phyloP scores from a whole-genome alignment of 371 early-diverging fungal species.

The Saksenaea oblongispora region DNA sequence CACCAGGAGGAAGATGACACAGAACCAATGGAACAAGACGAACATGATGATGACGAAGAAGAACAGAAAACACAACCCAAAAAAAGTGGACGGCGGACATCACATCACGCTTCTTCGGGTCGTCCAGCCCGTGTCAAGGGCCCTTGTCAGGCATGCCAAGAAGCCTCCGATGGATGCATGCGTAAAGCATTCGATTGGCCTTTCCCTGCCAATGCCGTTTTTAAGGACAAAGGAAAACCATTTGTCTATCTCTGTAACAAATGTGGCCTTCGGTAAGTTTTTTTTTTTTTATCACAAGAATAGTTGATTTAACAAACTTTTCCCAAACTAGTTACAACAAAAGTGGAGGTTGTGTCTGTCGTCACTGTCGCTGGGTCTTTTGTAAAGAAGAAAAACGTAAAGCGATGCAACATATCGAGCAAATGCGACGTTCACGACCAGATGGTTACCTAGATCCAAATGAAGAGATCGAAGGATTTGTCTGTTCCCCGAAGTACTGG shows the following conservation, averaged over 20 bases:
- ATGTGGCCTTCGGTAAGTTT: constrained; percentile 43
- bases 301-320: constrained; percentile 7
- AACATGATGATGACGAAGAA: not conserved
- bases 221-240: constrained; percentile 43
- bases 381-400: constrained; percentile 55
- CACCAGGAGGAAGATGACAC: not conserved
- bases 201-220: constrained; percentile 29
- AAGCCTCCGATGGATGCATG: constrained; percentile 51
- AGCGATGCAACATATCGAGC: constrained; percentile 43
- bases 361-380: constrained; percentile 50
- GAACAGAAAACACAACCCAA: constrained; percentile 1
- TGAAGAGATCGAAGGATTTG: constrained; percentile 48
- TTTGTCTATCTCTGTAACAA: constrained; percentile 56
- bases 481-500: constrained; percentile 52
- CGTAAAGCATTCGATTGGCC: constrained; percentile 55
- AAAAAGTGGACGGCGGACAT: not conserved
- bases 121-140: constrained; percentile 43
- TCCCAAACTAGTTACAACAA: constrained; percentile 41
- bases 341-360: constrained; percentile 46
- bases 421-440: constrained; percentile 41
- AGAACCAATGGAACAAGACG: not conserved
- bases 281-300: constrained; percentile 1
- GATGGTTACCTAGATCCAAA: constrained; percentile 40
- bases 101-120: constrained; percentile 16
- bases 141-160: constrained; percentile 51